Conservation (phyloP, 257 asterid species). For the Penstemon davidsonii region DNA sequence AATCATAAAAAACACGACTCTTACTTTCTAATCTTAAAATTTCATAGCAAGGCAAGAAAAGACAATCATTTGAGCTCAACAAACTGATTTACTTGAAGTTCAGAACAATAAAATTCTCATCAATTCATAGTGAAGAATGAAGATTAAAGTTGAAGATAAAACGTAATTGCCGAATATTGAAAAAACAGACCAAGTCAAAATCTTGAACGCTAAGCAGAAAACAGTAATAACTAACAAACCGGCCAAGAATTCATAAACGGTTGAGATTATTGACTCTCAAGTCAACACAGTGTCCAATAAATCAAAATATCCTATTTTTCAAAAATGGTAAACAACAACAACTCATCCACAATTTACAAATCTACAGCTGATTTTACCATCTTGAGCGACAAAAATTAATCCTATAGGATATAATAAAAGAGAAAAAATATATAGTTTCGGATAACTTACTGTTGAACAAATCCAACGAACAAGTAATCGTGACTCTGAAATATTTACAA, state of each 20-base stretch:
- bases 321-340: slow-evolving; percentile 11
- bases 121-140: background rate
- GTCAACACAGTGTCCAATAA: slow-evolving; percentile 39
- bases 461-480: slow-evolving; percentile 33
- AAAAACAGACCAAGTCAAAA: slow-evolving; percentile 8
- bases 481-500: slow-evolving; percentile 26
- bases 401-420: background rate
- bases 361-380: slow-evolving; percentile 3
- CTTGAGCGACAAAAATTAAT: slow-evolving; percentile 17
- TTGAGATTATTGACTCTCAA: slow-evolving; percentile 42
- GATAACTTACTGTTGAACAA: slow-evolving; percentile 34
- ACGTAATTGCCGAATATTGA: background rate
- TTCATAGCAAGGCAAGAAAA: slow-evolving; percentile 4
- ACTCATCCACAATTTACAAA: slow-evolving; percentile 23
- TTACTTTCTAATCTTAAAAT: slow-evolving; percentile 11
- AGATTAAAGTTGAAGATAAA: slow-evolving; percentile 3
- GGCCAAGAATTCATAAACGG: slow-evolving; percentile 21
- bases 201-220: slow-evolving; percentile 17
- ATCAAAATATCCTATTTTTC: slow-evolving; percentile 23
- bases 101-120: slow-evolving; percentile 12
- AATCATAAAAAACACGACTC: slow-evolving; percentile 20
- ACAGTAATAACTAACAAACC: slow-evolving; percentile 20
- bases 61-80: slow-evolving; percentile 24
- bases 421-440: slow-evolving; percentile 5
- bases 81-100: slow-evolving; percentile 1